These are phyloP conservation scores for Arxiozyma bovina DNA, from an alignment of 1,139 yeast genomes.

Conservation along the genomic window DNA sequence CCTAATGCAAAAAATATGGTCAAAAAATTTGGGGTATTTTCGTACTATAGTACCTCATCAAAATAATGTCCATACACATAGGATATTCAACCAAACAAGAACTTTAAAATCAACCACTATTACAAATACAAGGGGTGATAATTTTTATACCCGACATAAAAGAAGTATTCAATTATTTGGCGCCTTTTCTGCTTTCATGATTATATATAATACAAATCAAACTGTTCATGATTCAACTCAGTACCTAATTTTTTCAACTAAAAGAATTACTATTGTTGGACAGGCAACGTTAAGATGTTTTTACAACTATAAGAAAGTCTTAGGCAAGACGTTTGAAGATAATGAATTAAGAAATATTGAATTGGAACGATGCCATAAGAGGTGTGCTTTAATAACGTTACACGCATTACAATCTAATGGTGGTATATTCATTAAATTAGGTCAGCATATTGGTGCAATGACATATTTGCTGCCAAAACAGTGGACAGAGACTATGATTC, in stretches of 20 bases:
- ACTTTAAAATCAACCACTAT: background rate
- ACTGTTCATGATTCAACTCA: slow-evolving; percentile 31
- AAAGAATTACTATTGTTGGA: slow-evolving; percentile 56
- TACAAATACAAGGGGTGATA: background rate
- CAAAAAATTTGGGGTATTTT: background rate
- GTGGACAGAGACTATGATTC: slow-evolving; percentile 94
- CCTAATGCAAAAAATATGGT: background rate
- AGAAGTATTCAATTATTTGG: background rate
- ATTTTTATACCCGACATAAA: background rate
- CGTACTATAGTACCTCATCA: background rate
- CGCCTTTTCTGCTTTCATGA: slow-evolving; percentile 14
- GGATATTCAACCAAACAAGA: background rate
- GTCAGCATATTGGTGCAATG: slow-evolving; percentile 89
- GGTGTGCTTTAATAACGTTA: slow-evolving; percentile 73
- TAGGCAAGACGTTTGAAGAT: slow-evolving; percentile 40
- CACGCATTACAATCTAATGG: slow-evolving; percentile 78
- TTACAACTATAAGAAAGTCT: slow-evolving; percentile 49
- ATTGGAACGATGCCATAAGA: slow-evolving; percentile 53
- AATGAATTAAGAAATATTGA: slow-evolving; percentile 47
- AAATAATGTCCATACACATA: background rate
- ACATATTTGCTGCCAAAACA: slow-evolving; percentile 83
- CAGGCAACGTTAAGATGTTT: slow-evolving; percentile 58
- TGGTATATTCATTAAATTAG: slow-evolving; percentile 86
- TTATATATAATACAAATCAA: slow-evolving; percentile 34
- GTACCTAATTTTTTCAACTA: slow-evolving; percentile 35